These are phyloP conservation scores for Schizonepeta tenuifolia DNA, from an alignment of 257 asterid species.

Conservation along the genomic window DNA sequence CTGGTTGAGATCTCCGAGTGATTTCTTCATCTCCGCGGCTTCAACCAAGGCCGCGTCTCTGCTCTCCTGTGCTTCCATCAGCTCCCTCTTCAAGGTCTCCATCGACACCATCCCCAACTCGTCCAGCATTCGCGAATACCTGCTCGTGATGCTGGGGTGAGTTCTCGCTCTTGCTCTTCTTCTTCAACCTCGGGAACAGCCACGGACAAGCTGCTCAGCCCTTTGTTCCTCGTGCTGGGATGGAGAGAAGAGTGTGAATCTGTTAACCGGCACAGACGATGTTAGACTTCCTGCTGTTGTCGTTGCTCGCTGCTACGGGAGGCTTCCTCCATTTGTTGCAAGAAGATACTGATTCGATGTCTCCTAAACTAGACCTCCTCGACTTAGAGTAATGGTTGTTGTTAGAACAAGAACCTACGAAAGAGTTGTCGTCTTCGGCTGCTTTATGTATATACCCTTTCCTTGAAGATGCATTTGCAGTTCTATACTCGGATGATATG, in stretches of 20 bases:
- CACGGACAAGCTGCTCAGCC: constrained; percentile 60
- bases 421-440: constrained; percentile 31
- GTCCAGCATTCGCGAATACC: constrained; percentile 42
- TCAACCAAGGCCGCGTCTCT: constrained; percentile 67
- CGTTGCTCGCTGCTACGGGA: not conserved
- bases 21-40: constrained; percentile 66
- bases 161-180: constrained; percentile 62
- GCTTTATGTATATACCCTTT: constrained; percentile 37
- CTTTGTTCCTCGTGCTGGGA: constrained; percentile 55
- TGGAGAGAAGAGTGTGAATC: constrained; percentile 74
- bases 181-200: constrained; percentile 78
- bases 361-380: constrained; percentile 71
- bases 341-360: constrained; percentile 60
- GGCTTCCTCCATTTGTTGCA: constrained; percentile 76
- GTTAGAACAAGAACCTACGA: constrained; percentile 23
- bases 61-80: constrained; percentile 59
- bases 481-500: constrained; percentile 50
- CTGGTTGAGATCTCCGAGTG: constrained; percentile 63
- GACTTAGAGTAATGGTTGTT: constrained; percentile 43
- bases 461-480: constrained; percentile 52
- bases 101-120: constrained; percentile 48
- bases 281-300: constrained; percentile 50
- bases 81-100: constrained; percentile 63
- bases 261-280: constrained; percentile 64
- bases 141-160: constrained; percentile 38